Base-by-base conservation (phyloP, 805 yeast species). In the Saturnispora sekii region DNA sequence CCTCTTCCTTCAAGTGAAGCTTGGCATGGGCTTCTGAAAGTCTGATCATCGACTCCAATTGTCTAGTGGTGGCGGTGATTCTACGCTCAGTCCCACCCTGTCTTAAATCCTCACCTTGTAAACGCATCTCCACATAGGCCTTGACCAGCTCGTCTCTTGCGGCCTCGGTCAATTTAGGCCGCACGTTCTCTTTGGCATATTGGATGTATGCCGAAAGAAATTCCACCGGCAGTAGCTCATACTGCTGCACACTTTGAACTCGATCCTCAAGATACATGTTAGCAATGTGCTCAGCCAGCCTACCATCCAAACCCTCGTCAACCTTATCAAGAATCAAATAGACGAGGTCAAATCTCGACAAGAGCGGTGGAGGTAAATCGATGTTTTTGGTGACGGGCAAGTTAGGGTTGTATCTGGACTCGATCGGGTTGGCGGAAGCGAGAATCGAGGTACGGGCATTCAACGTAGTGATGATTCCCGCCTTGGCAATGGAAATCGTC, bases 11-110 rank as follows among this genome's bases (percentile, higher is more conserved):
- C 29, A 93, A 70, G 55, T 96, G 78, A 95, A 93, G 85, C 65
- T 88, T 89, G 1, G 99, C 98, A 61, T 93, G 97, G 0, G 97
- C 98, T 65, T 93, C 98, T 0, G 95, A 65, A 42, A 93, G 70
- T 59, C 98, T 79, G 53, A 90, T 89, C 95, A 93, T 86, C 43
- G 94, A 81, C 65, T 93, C 98, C 46, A 93, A 70, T 63, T 93
- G 98, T 66, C 99, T 77, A 1, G 99, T 90, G 0, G 99, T 93
- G 4, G 99, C 99, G 0, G 99, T 93, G 53, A 93, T 84, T 55
- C 99, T 72, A 63, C 82, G 84, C 51, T 93, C 97, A 10, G 87
- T 71, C 1, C 88, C 69, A 35, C 47, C 46, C 10, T 45, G 44
- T 47, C 96, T 71, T 5, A 83, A 75, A 60, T 88, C 97, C 58